phyloP scores from a whole-genome alignment of 176 grass and related monocot genomes.

The Oryza australiensis region DNA sequence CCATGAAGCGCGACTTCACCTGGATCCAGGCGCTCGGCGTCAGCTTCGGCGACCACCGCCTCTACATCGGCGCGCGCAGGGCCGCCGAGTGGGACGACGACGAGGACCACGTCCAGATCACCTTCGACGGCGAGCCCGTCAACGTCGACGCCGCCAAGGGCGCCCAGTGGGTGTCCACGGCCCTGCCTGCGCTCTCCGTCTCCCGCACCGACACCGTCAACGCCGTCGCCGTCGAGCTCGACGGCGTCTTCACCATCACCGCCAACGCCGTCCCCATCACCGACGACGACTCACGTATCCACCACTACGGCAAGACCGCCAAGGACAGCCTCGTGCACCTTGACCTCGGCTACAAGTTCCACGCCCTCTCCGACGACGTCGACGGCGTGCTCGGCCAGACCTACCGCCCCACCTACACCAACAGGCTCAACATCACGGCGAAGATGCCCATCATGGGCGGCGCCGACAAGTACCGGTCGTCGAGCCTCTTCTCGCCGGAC shows the following conservation, averaged over 20 bases:
- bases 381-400: slow-evolving; percentile 47
- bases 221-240: slow-evolving; percentile 47
- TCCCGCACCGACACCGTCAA: slow-evolving; percentile 33
- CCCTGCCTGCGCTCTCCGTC: slow-evolving; percentile 2
- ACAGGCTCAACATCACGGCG: slow-evolving; percentile 12
- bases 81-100: slow-evolving; percentile 59
- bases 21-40: slow-evolving; percentile 55
- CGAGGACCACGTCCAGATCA: slow-evolving; percentile 46
- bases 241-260: slow-evolving; percentile 52
- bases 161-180: slow-evolving; percentile 25
- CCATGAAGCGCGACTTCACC: slow-evolving; percentile 43
- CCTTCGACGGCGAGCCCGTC: slow-evolving; percentile 44
- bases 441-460: slow-evolving; percentile 50
- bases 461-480: slow-evolving; percentile 13
- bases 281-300: slow-evolving; percentile 48
- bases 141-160: slow-evolving; percentile 33
- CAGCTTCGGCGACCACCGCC: slow-evolving; percentile 38
- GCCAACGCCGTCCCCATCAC: slow-evolving; percentile 68
- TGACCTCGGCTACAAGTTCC: slow-evolving; percentile 67
- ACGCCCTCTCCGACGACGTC: slow-evolving; percentile 36
- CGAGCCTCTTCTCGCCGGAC: slow-evolving; percentile 17
- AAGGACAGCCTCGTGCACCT: slow-evolving; percentile 64
- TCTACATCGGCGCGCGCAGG: slow-evolving; percentile 55
- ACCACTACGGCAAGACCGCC: slow-evolving; percentile 46
- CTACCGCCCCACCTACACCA: slow-evolving; percentile 10